Percentiles rank a stretch among this genome's conserved stretches.
Conservation (phyloP, 345 rosid species). For the Eucalyptus melliodora region DNA sequence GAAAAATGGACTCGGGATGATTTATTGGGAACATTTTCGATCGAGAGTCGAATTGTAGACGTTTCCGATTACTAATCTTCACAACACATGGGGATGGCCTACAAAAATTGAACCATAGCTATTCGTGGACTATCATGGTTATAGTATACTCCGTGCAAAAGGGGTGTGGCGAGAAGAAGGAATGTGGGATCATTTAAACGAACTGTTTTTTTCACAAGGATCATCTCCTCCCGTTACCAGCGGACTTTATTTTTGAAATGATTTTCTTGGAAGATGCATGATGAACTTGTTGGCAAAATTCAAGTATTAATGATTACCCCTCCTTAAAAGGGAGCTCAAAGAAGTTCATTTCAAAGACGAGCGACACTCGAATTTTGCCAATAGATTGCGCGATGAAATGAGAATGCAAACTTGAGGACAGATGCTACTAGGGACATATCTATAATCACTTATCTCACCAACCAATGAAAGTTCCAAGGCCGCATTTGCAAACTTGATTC, state of each 20-base stretch:
- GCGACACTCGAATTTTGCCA: not conserved
- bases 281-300: not conserved
- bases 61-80: not conserved
- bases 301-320: not conserved
- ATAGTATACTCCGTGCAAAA: not conserved
- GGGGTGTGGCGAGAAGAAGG: not conserved
- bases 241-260: not conserved
- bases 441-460: no score
- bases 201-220: not conserved
- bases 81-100: not conserved
- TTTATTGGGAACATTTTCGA: not conserved
- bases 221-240: not conserved
- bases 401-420: not conserved
- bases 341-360: accelerated
- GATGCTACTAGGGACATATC: not conserved
- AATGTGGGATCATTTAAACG: not conserved
- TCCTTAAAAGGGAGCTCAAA: not conserved
- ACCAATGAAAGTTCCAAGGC: no score
- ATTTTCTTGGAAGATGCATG: not conserved
- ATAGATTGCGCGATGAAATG: accelerated
- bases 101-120: not conserved
- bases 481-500: no score
- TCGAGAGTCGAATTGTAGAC: not conserved
- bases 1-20: not conserved
- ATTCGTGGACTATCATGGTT: not conserved